Evolutionary conservation across 805 yeast species (phyloP), one percentile per base, ranked within the genome.

Genomic region (Candida germanica): DNA sequence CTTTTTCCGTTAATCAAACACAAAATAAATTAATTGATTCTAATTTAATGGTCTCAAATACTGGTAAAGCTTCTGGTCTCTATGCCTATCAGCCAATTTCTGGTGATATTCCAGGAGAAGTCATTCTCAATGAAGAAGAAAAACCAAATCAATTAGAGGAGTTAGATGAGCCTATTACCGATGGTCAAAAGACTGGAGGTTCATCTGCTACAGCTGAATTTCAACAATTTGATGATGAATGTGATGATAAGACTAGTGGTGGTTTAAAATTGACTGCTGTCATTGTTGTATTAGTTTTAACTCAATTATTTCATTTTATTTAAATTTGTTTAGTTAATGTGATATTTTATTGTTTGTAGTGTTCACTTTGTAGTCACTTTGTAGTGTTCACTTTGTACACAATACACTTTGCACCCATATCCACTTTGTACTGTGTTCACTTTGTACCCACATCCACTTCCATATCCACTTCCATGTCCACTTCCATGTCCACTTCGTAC

Each of bases 21-120:
- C 20, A 27, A 5, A 22, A 33, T 15, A 24, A 35, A 7, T 25
- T 16, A 13, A 39, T 40, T 19, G 39, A 38, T 17, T 36, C 47
- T 9, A 28, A 39, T 25, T 31, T 42, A 17, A 28, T 43, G 26
- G 38, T 47, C n/a, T 38, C 47, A 4, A 12, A 29, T 16, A 20
- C 39, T 6, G 34, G 18, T 17, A 17, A 22, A 6, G 14, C 19
- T 22, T 4, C 30, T 7, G 22, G 39, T 16, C 20, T 36, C 33
- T 37, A 22, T 13, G 9, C 20, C 18, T 35, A 13, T 31, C 17
- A 7, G 23, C 36, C 38, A 22, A 34, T 26, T 11, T 27, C 19
- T 3, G 36, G 36, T 8, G 34, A 33, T 3, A 17, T 27, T n/a
- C 35, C 34, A 5, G 44, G 39, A n/a, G 32, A 34, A 5, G 17